Evolutionary conservation across 345 rosid genomes (phyloP).

Genomic region (Lumnitzera littorea): DNA sequence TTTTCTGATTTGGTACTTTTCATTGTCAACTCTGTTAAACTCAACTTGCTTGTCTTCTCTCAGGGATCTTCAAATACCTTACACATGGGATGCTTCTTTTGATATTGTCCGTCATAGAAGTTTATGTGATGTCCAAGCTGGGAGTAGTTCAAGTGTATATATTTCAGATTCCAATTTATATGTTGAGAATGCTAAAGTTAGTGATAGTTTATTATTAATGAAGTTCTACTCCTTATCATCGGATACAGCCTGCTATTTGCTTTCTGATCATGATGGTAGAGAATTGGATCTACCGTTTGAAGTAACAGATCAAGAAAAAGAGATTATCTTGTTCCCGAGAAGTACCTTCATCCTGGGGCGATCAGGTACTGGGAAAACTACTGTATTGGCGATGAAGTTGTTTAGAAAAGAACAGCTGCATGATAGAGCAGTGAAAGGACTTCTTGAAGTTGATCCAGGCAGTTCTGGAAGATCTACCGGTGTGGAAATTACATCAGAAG

Average conservation of each 20-base stretch:
- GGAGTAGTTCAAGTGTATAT: neutral
- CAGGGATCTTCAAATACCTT: neutral
- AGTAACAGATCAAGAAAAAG: slow-evolving; percentile 19
- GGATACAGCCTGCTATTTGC: neutral
- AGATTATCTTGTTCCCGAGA: neutral
- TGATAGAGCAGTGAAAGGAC: neutral
- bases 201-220: neutral
- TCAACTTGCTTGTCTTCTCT: neutral
- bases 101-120: neutral
- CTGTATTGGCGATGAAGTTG: neutral
- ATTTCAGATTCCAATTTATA: neutral
- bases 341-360: neutral
- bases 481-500: slow-evolving; percentile 6
- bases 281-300: slow-evolving; percentile 19
- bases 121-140: neutral
- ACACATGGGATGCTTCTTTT: neutral
- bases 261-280: neutral
- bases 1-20: too few species aligned
- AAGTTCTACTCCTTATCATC: neutral
- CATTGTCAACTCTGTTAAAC: too few species aligned
- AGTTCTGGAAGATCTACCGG: neutral
- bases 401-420: neutral
- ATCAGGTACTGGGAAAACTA: neutral
- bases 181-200: neutral
- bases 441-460: neutral